phyloP scores from a whole-genome alignment of 2,329 filamentous ascomycete species.

The Tympanopsis confertula region DNA sequence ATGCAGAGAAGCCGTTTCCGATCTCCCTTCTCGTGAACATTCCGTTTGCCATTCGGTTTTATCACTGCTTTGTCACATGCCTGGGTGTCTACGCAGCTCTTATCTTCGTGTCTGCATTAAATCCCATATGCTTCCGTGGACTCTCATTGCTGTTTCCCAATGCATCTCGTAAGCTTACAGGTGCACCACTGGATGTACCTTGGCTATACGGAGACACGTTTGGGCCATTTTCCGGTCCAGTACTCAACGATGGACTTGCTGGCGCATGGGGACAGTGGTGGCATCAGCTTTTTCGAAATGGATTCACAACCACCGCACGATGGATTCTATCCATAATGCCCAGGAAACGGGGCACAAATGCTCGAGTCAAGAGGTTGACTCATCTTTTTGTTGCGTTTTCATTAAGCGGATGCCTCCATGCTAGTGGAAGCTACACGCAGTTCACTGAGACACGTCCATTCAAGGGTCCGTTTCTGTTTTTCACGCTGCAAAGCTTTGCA shows the following conservation, averaged over 20 bases:
- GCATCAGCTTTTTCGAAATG: slow-evolving; percentile 53
- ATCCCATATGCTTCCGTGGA: slow-evolving; percentile 13
- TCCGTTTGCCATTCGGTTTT: neutral
- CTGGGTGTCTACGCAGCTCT: neutral
- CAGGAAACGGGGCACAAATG: neutral
- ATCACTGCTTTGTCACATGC: neutral
- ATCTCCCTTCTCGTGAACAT: neutral
- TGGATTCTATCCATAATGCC: slow-evolving; percentile 19
- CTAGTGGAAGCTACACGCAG: slow-evolving; percentile 41
- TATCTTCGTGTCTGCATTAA: neutral
- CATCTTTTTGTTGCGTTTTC: neutral
- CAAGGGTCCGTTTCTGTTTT: slow-evolving; percentile 28
- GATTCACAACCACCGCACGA: slow-evolving; percentile 28
- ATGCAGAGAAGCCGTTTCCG: slow-evolving; percentile 31
- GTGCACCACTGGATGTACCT: slow-evolving; percentile 37
- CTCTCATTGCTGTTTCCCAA: slow-evolving; percentile 18
- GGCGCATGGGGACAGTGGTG: slow-evolving; percentile 52
- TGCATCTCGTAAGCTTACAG: slow-evolving; percentile 28
- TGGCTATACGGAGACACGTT: slow-evolving; percentile 47
- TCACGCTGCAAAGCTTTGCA: slow-evolving; percentile 38
- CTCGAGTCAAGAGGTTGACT: neutral
- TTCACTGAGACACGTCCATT: slow-evolving; percentile 33
- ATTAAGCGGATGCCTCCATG: slow-evolving; percentile 27
- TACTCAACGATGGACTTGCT: slow-evolving; percentile 34
- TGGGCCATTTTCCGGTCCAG: slow-evolving; percentile 17